Evolutionary conservation across 2,329 filamentous ascomycete genomes (phyloP), one percentile per base, ranked within the genome.

Genomic region (Monosporascus sp.): DNA sequence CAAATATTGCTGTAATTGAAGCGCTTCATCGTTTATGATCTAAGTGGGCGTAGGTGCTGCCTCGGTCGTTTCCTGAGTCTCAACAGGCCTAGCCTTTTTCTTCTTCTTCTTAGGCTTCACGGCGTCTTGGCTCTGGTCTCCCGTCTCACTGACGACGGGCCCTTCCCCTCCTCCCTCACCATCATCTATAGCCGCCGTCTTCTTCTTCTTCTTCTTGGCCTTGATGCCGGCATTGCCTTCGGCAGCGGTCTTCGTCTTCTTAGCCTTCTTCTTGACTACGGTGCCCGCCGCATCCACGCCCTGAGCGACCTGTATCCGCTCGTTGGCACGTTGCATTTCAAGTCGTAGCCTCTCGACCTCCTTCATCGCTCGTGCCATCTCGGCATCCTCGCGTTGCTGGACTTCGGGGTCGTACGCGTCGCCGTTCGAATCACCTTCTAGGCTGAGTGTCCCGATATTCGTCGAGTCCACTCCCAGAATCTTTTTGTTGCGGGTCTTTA

Each of bases 391-490:
- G 17, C 81, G 82, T 66, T 87, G 81, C 58, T 86, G 82, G 50
- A 78, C 78, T 64, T 91, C 88, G 49, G 84, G 78, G 53, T 88
- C 82, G 48, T 80, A 74, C 35, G 60, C 64, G 8, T 54, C 63
- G 38, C 63, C 61, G 7, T 65, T 66, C 17, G 63, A 60, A 48
- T 71, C 74, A 35, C 78, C 82, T 48, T 87, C 83, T 1, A 97
- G 79, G 45, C 82, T 87, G 44, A 97, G 80, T 2, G 82, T 75
- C 1, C 85, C 84, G 3, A 99, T 82, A 43, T 86, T 87, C 59
- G 89, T 93, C 37, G 91, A 96, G 70, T 97, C 91, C 1, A 97
- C 88, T 59, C 92, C 84, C 1, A 99, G 80, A 1, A 97, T 74
- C 58, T 76, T 81, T 57, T 72, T 75, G 27, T 66, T 63, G 43